Evolutionary conservation across 768 basidiomycete species (phyloP), one percentile per base, ranked within the genome.

Genomic region (Tephrocybe sp.): DNA sequence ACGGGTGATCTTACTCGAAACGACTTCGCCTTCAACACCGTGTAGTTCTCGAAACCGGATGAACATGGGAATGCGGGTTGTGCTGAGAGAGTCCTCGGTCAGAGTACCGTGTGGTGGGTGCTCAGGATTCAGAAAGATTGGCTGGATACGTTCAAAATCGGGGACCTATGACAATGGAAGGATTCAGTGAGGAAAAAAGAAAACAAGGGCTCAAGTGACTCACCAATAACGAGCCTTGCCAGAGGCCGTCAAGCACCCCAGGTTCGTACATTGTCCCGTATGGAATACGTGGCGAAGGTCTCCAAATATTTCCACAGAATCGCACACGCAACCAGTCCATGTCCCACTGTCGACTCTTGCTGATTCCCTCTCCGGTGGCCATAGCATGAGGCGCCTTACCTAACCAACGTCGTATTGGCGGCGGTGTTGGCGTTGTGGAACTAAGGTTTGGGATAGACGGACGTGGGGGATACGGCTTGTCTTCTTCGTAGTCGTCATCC

Each of bases 21-120:
- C 26, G 14, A 39, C 19, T 34, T 57, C 57, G 26, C 58, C 64
- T 50, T 49, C 47, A 20, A 70, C 65, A 51, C 56, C 61, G 14
- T 78, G 75, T 36, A 79, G 79, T 61, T 89, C 87, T 38, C 68
- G 65, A 20, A 87, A 65, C 10, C 81, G 74, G 68, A 88, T 72
- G 60, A 76, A 85, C n/a, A 57, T 12, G 5, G 43, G 39, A 11
- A 19, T 10, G 2, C 23, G 5, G 13, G 11, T 19, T 0, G 42
- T 17, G 7, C 10, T 17, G 12, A 48, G 19, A 22, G 30, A 19
- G 1, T 8, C 5, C 34, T 52, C 55, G 11, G 49, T 66, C 52
- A 75, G 70, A 4, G 55, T 20, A 2, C 60, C 47, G 4, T 69
- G 63, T 4, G 54, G 62, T 47, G 52, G 51, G 5, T 23, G 65